Evolutionary conservation across 176 grass and related monocot genomes (phyloP).

Genomic region (Olyra latifolia): DNA sequence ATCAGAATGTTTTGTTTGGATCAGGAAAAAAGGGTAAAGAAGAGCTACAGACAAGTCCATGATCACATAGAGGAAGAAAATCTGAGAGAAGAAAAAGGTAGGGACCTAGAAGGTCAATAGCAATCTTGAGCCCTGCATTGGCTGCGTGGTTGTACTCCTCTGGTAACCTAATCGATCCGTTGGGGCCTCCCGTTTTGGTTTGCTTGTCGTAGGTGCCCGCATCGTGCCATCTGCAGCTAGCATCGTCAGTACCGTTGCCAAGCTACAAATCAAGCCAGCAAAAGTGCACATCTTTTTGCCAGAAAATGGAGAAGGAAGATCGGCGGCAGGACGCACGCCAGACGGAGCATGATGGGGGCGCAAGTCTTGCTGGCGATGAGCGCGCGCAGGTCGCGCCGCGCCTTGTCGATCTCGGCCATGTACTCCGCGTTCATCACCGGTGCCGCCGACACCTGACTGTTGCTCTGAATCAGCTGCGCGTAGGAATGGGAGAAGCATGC

Average conservation of each 20-base stretch:
- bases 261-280: background rate
- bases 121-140: conserved; percentile 67
- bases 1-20: background rate
- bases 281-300: no score
- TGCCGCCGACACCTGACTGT: conserved; percentile 12
- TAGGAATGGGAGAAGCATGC: background rate
- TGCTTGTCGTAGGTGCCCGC: conserved; percentile 66
- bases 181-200: conserved; percentile 62
- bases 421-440: conserved; percentile 53
- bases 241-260: background rate
- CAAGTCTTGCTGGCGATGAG: conserved; percentile 58
- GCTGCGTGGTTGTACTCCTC: conserved; percentile 51
- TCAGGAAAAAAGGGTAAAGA: background rate
- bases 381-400: conserved; percentile 56
- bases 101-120: conserved; percentile 65
- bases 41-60: background rate
- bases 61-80: background rate
- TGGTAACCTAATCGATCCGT: conserved; percentile 53
- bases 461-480: no score
- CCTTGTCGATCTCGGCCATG: conserved; percentile 48
- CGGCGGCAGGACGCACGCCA: conserved; percentile 47
- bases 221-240: conserved; percentile 60
- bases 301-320: no score
- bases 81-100: background rate
- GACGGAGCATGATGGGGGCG: conserved; percentile 64